Evolutionary conservation across 2,329 filamentous ascomycete species (phyloP), one percentile per base, ranked within the genome.

Genomic region (Sclerotiophoma versabilis): DNA sequence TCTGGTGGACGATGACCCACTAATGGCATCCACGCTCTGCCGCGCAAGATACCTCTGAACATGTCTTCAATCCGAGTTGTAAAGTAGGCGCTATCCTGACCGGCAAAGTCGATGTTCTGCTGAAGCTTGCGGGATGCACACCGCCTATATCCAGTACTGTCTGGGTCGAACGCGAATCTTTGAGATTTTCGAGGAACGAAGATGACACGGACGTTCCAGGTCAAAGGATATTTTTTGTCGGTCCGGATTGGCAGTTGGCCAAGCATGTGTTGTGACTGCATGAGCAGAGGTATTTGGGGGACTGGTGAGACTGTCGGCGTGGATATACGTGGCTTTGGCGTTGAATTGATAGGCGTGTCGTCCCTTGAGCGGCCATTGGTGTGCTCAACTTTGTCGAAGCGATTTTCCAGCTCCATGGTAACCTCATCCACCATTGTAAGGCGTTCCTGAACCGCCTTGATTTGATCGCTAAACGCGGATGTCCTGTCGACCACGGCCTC

Each of bases 401-500:
- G 61, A 46, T 74, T 71, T 52, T 76, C 74, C 25, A 76, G 54
- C 12, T 75, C 72, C 74, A 76, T 76, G 15, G 71, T 73, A 14
- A 70, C 66, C 34, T 76, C 74, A 46, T 76, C 74, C n/a, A 76
- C 68, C 58, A 74, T 64, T 14, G 62, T 70, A 57, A 76, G 47
- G 37, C 71, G 66, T 59, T 75, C 70, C 47, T 74, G 70, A 25
- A 75, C 62, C 9, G 58, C 59, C 54, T 72, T 73, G 62, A 76
- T 72, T 56, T 71, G 69, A 43, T 75, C 69, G 42, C 70, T 66
- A 59, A 70, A 71, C 30, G 74, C 70, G 15, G 73, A 72, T 27
- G 73, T 75, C 56, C 70, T 69, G 58, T 76, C 74, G 17, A 76
- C 72, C n/a, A 75, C 72, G 7, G 72, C 73, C 59, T 76, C 74